These are phyloP conservation scores for Thermomucor indicae-seudaticae DNA, from an alignment of 371 early-diverging fungal genomes.

Conservation along the genomic window DNA sequence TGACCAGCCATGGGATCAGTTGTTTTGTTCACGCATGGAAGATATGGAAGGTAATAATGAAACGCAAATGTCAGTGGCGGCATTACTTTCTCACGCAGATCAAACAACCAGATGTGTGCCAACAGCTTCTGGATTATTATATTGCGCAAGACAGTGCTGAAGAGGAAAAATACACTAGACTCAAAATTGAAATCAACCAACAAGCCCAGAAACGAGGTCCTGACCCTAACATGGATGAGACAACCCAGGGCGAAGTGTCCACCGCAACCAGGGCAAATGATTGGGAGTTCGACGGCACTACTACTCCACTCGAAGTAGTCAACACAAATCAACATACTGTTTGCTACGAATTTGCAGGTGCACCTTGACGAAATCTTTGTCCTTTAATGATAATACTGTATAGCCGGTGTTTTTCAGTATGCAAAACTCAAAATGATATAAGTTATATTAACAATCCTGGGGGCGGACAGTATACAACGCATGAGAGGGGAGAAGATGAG, in stretches of 20 bases:
- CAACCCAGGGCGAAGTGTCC: conserved; percentile 21
- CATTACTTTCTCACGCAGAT: not conserved
- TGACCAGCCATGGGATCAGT: conserved; percentile 37
- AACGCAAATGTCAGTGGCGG: not conserved
- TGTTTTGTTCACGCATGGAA: conserved; percentile 49
- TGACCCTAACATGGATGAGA: conserved; percentile 28
- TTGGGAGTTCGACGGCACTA: conserved; percentile 21
- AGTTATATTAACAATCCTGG: no score
- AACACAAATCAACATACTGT: conserved; percentile 47
- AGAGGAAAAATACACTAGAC: conserved; percentile 42
- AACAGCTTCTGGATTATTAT: conserved; percentile 54
- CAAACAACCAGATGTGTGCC: conserved; percentile 43
- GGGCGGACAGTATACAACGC: no score
- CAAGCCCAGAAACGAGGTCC: conserved; percentile 34
- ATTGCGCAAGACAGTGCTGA: conserved; percentile 30
- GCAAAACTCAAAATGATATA: no score
- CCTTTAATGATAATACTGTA: no score
- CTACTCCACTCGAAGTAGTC: conserved; percentile 30
- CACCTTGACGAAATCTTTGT: conserved; percentile 3
- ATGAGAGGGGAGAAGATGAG: not conserved
- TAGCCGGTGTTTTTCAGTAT: no score
- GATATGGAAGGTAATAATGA: conserved; percentile 41
- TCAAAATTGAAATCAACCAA: conserved; percentile 54
- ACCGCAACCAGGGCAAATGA: conserved; percentile 11
- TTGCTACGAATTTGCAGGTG: conserved; percentile 36